Base-by-base conservation (phyloP, 2,329 filamentous ascomycete species). In the Bipolaris cookei region DNA sequence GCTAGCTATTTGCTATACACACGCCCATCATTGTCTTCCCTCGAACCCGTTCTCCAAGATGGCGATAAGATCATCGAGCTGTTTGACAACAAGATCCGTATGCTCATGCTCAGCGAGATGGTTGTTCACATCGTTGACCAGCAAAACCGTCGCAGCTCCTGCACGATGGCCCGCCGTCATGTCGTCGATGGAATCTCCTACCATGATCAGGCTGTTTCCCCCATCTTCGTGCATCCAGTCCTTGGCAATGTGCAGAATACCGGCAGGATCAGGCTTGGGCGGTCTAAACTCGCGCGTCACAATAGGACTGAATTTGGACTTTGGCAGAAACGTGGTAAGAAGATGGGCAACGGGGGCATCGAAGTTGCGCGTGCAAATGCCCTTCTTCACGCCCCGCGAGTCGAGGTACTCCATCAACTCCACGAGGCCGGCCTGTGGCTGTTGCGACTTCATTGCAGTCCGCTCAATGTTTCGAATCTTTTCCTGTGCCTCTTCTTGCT, bases 301-400 rank as follows among this genome's bases (percentile, higher is more conserved):
- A 64, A 97, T 87, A 5, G 93, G 94, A 18, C 83, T 75, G 74
- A 97, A 96, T 38, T 82, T 77, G 56, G 87, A 85, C 1, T 79
- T 82, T 1, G 84, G 81, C 7, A 97, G 82, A 75, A 95, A 95
- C 46, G 88, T 95, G 49, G 79, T 78, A 3, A 97, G 82, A 3
- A 96, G 83, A 75, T 93, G 88, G 44, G 83, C 78, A 1, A 95
- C 91, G 5, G 91, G 91, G 6, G 85, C 80, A 68, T 75, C 91
- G 71, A 97, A 98, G 80, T 99, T 98, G 71, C 95, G 85, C 2
- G 95, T 98, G 79, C 93, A 97, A 62, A 98, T 92, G 14, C 86
- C 94, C 76, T 96, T 95, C 65, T 81, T 86, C 30, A 97, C 75
- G 5, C 78, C 76, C 25, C 84, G 83, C 6, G 77, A 71, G 69